Evolutionary conservation across 805 yeast genomes (phyloP).

Genomic region (Yarrowia sp.): DNA sequence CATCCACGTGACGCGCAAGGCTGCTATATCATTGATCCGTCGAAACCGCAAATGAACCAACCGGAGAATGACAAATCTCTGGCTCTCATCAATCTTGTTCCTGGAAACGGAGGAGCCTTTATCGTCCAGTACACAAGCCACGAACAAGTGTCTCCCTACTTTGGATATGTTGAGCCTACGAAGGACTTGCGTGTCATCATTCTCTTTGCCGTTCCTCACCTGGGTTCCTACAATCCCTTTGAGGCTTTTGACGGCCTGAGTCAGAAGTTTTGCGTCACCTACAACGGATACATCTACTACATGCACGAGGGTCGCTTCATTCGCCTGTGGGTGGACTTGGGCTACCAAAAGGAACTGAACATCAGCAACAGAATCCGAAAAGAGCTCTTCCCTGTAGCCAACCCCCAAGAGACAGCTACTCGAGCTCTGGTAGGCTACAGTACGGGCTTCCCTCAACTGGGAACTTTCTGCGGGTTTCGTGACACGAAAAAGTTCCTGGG

Average conservation of each 20-base stretch:
- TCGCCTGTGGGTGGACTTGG: background rate
- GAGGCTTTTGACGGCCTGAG: background rate
- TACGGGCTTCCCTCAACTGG: background rate
- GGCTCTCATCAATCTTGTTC: background rate
- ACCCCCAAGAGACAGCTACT: background rate
- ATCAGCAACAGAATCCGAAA: background rate
- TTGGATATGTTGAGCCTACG: conserved; percentile 1
- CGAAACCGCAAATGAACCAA: background rate
- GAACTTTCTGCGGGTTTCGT: background rate
- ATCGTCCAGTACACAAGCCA: background rate
- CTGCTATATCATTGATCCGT: background rate
- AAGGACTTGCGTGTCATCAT: background rate
- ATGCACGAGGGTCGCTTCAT: background rate
- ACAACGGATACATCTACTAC: background rate
- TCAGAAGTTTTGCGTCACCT: background rate
- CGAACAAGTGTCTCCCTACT: background rate
- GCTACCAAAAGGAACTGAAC: background rate
- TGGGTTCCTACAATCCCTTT: background rate
- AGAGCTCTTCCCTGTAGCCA: background rate
- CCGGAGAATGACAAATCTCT: background rate
- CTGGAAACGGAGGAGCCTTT: background rate
- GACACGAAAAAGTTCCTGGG: background rate
- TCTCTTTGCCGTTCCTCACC: background rate
- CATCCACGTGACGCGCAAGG: background rate
- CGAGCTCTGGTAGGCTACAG: background rate